Evolutionary conservation across 257 asterid species (phyloP).

Genomic region (Marsdenia floribunda): DNA sequence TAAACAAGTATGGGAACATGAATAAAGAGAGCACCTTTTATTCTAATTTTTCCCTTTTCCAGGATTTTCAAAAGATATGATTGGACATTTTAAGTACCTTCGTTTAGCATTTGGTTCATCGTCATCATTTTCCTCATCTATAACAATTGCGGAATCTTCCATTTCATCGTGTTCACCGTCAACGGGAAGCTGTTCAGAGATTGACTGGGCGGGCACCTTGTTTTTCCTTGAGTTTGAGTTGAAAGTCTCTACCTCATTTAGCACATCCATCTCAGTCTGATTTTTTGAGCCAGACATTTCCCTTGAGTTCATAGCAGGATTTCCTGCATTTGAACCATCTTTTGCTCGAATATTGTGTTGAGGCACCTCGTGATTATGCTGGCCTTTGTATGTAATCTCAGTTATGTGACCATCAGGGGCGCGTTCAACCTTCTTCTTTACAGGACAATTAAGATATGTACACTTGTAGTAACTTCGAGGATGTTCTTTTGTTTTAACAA

Average conservation of each 20-base stretch:
- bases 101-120: slow-evolving; percentile 70
- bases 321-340: slow-evolving; percentile 32
- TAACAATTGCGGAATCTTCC: slow-evolving; percentile 31
- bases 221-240: slow-evolving; percentile 20
- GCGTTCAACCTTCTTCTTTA: slow-evolving; percentile 85
- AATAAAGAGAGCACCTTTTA: neutral
- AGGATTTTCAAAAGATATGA: neutral
- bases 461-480: slow-evolving; percentile 95
- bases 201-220: slow-evolving; percentile 20
- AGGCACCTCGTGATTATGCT: slow-evolving; percentile 75
- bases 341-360: slow-evolving; percentile 44
- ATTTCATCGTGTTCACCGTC: slow-evolving; percentile 30
- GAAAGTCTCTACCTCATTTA: slow-evolving; percentile 25
- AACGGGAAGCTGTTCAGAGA: slow-evolving; percentile 26
- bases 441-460: slow-evolving; percentile 56
- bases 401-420: slow-evolving; percentile 63
- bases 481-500: slow-evolving; percentile 79
- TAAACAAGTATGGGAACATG: neutral
- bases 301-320: slow-evolving; percentile 10
- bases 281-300: slow-evolving; percentile 16
- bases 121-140: slow-evolving; percentile 42
- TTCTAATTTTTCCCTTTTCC: neutral
- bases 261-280: slow-evolving; percentile 27
- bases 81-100: slow-evolving; percentile 34
- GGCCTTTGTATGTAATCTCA: slow-evolving; percentile 81